phyloP scores from a whole-genome alignment of 2,329 filamentous ascomycete genomes.

The Colletotrichum musae region DNA sequence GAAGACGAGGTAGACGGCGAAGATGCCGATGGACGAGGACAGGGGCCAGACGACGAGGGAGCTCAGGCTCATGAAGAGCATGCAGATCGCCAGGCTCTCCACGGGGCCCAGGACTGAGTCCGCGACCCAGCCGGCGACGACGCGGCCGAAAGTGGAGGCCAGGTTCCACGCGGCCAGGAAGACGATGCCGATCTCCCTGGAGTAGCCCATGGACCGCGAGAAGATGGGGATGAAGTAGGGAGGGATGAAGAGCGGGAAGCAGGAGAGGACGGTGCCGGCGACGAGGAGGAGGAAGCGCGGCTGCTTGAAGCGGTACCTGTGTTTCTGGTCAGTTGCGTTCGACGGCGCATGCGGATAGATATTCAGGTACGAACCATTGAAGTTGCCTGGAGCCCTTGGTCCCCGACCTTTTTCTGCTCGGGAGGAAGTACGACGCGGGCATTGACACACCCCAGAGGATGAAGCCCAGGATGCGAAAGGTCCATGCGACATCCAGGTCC shows the following conservation, averaged over 20 bases:
- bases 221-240: slow-evolving; percentile 50
- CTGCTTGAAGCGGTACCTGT: slow-evolving; percentile 47
- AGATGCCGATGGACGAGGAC: slow-evolving; percentile 43
- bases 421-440: slow-evolving; percentile 46
- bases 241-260: slow-evolving; percentile 48
- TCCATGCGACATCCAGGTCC: slow-evolving; percentile 46
- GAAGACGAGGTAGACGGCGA: slow-evolving; percentile 45
- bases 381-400: slow-evolving; percentile 35
- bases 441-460: slow-evolving; percentile 48
- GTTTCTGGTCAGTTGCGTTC: no score
- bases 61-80: slow-evolving; percentile 46
- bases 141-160: slow-evolving; percentile 46
- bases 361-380: slow-evolving; percentile 41
- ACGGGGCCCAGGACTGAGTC: slow-evolving; percentile 47
- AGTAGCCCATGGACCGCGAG: slow-evolving; percentile 44
- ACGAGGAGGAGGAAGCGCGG: slow-evolving; percentile 45
- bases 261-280: slow-evolving; percentile 43
- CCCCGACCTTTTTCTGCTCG: background rate
- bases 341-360: no score
- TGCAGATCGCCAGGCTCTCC: slow-evolving; percentile 46
- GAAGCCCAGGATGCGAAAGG: slow-evolving; percentile 47
- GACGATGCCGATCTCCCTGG: slow-evolving; percentile 42
- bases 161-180: slow-evolving; percentile 47
- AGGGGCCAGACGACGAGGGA: slow-evolving; percentile 47
- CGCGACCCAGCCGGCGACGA: slow-evolving; percentile 46